Conservation (phyloP, 2,329 filamentous ascomycete genomes). For the Pseudocercospora fuligena region DNA sequence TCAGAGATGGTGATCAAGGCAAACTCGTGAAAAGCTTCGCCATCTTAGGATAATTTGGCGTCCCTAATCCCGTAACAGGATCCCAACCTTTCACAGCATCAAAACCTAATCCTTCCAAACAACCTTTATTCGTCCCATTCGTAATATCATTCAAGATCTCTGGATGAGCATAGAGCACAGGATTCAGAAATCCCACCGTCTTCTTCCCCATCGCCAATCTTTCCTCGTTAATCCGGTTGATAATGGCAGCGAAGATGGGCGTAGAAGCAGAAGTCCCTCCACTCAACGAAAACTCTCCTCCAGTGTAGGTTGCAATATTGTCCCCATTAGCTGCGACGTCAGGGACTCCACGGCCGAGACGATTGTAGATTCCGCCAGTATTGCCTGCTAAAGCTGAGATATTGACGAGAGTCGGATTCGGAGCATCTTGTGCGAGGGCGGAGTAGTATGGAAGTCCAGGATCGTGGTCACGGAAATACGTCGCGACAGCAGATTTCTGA, state of each 20-base stretch:
- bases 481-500: slow-evolving; percentile 42
- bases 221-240: slow-evolving; percentile 36
- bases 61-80: slow-evolving; percentile 38
- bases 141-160: slow-evolving; percentile 22
- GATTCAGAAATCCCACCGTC: slow-evolving; percentile 42
- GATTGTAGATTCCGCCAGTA: slow-evolving; percentile 37
- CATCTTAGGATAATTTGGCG: slow-evolving; percentile 37
- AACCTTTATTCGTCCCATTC: slow-evolving; percentile 39
- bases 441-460: slow-evolving; percentile 33
- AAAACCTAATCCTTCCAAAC: slow-evolving; percentile 14
- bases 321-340: slow-evolving; percentile 46
- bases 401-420: slow-evolving; percentile 24
- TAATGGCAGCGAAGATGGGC: slow-evolving; percentile 36
- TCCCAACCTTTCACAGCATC: slow-evolving; percentile 28
- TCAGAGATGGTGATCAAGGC: slow-evolving; percentile 9
- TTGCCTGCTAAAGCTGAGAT: slow-evolving; percentile 19
- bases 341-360: slow-evolving; percentile 41
- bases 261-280: slow-evolving; percentile 35
- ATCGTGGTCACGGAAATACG: slow-evolving; percentile 39
- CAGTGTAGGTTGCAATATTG: slow-evolving; percentile 46
- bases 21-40: slow-evolving; percentile 30
- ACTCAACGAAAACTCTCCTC: slow-evolving; percentile 43
- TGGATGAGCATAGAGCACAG: slow-evolving; percentile 30
- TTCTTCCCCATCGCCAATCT: slow-evolving; percentile 31
- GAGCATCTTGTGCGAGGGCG: slow-evolving; percentile 6